phyloP scores from a whole-genome alignment of 1,284 basidiomycete species.

The Garcileccinum viscosum region DNA sequence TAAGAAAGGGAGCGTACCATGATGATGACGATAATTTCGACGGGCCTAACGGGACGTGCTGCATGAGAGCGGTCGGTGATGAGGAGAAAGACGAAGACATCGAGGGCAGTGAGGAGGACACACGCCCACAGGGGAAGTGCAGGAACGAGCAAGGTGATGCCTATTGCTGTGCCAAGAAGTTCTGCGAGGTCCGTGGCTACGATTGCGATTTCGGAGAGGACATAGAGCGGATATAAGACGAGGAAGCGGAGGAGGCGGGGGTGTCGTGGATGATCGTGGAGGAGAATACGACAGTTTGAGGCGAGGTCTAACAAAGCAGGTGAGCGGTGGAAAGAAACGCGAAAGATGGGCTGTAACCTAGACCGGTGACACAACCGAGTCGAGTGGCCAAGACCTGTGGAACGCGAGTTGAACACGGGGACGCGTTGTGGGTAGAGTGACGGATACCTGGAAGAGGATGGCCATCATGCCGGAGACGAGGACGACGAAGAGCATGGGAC shows the following conservation, averaged over 20 bases:
- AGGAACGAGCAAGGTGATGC: slow-evolving; percentile 82
- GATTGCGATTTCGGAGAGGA: slow-evolving; percentile 81
- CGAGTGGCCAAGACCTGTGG: slow-evolving; percentile 62
- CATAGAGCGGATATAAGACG: slow-evolving; percentile 75
- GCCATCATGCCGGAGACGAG: slow-evolving; percentile 86
- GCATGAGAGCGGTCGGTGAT: slow-evolving; percentile 65
- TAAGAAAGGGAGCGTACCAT: slow-evolving; percentile 46
- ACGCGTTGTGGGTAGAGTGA: not conserved
- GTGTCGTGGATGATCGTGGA: slow-evolving; percentile 71
- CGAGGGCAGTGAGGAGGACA: slow-evolving; percentile 83
- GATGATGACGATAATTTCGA: slow-evolving; percentile 74
- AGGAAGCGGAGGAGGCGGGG: slow-evolving; percentile 67
- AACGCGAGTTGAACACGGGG: not conserved
- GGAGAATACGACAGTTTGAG: slow-evolving; percentile 74
- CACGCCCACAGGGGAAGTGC: slow-evolving; percentile 79
- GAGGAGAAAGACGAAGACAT: slow-evolving; percentile 81
- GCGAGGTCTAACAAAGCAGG: slow-evolving; percentile 58
- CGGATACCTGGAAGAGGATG: slow-evolving; percentile 70
- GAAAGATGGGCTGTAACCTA: slow-evolving; percentile 49
- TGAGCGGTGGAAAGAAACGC: not conserved
- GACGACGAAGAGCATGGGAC: slow-evolving; percentile 81
- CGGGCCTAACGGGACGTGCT: slow-evolving; percentile 64
- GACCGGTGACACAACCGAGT: slow-evolving; percentile 73
- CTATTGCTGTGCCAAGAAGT: slow-evolving; percentile 72
- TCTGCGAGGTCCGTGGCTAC: slow-evolving; percentile 79